Evolutionary conservation across 257 asterid species (phyloP), one percentile per base, ranked within the genome.

Genomic region (Ocimum tenuiflorum): DNA sequence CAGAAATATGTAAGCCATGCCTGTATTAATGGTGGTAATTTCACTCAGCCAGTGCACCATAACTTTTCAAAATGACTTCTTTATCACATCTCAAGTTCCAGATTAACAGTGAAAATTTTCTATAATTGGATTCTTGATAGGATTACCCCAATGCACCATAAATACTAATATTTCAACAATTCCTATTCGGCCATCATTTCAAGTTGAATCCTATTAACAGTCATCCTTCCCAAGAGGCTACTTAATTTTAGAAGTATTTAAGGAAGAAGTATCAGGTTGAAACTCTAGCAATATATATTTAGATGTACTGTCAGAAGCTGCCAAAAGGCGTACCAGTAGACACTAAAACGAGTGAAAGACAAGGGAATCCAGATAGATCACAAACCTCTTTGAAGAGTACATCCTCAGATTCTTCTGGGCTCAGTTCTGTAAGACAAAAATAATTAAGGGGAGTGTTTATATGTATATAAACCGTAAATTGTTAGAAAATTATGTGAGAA

Each of bases 341-440:
- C 36, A 33, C 35, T 45, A 52, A 47, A 23, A 55, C 20, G 33
- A 67, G 73, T 48, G 42, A 50, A 63, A 59, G 63, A 73, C 68
- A 41, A 53, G 38, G 31, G 43, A 78, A 39, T 39, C 22, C 35
- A 71, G 58, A 76, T 41, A 15, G 38, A 1, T 31, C 3, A 23
- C 77, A 24, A 46, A 89, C 98, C 96, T 91, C 98, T 81, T 91
- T 89, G 85, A 91, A 91, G 62, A 91, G 96, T 72, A 89, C 96
- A 78, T 91, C 98, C 76, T 91, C 96, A 41, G 96, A 85, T 81
- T 91, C 98, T 79, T 89, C 96, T 6, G 96, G 88, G 85, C 98
- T 80, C 71, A 91, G 86, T 69, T 89, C 98, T 91, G 91, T 71
- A 66, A 56, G 66, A 67, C 48, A 75, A 63, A 13, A 70, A 22